These are phyloP conservation scores for Cenococcum geophilum DNA, from an alignment of 495 filamentous ascomycete genomes.

Conservation along the genomic window DNA sequence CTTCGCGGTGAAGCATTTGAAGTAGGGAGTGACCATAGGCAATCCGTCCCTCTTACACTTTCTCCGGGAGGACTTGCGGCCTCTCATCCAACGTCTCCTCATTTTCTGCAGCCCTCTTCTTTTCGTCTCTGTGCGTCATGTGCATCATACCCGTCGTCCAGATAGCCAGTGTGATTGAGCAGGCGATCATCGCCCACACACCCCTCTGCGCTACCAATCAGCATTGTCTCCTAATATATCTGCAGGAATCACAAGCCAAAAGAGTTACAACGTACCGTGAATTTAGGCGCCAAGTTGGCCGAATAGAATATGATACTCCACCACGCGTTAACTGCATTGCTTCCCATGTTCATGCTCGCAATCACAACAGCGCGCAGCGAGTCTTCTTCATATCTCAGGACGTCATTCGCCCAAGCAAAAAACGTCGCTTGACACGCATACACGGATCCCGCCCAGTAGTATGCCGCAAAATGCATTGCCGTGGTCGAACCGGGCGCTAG, in stretches of 20 bases:
- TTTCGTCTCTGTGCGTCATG: conserved; percentile 24
- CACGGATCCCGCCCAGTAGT: conserved; percentile 50
- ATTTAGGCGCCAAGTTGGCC: conserved; percentile 52
- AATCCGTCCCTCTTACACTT: too few relatives aligned
- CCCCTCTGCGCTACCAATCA: conserved; percentile 10
- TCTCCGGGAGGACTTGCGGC: too few relatives aligned
- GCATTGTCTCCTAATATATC: neutral
- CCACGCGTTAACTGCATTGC: conserved; percentile 53
- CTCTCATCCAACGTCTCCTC: too few relatives aligned
- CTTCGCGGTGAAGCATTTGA: too few relatives aligned
- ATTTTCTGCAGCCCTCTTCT: neutral
- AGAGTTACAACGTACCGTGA: conserved; percentile 36
- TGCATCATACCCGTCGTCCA: conserved; percentile 25
- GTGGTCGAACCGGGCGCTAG: conserved; percentile 42
- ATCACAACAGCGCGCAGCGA: conserved; percentile 83
- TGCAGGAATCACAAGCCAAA: neutral
- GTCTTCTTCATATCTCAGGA: conserved; percentile 68
- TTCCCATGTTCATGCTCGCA: conserved; percentile 68
- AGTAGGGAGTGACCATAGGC: too few relatives aligned
- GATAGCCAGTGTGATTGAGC: conserved; percentile 25
- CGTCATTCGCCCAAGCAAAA: conserved; percentile 59
- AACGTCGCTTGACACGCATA: conserved; percentile 56
- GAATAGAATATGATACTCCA: conserved; percentile 63
- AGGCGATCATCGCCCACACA: conserved; percentile 31
- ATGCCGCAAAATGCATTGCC: conserved; percentile 45